Percentiles rank a stretch among this genome's conserved stretches.
Conservation (phyloP, 1,284 basidiomycete species). For the Singerocomus inundabilis region DNA sequence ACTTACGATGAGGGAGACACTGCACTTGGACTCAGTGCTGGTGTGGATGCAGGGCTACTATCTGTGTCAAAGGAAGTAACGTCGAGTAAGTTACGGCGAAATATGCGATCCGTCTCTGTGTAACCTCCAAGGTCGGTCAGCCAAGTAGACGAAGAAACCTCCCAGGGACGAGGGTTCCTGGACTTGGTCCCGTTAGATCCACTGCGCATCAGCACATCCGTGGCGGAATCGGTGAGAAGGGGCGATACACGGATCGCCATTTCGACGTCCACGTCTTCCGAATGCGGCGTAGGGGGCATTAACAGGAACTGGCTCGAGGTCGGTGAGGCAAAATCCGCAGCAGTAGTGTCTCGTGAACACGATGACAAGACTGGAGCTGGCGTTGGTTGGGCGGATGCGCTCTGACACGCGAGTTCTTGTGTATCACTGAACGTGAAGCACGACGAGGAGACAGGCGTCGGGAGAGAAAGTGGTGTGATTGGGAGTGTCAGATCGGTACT, state of each 20-base stretch:
- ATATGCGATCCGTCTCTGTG: slow-evolving; percentile 34
- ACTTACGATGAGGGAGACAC: slow-evolving; percentile 21
- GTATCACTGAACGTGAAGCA: slow-evolving; percentile 27
- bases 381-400: slow-evolving; percentile 6
- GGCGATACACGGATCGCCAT: slow-evolving; percentile 14
- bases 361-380: slow-evolving; percentile 8
- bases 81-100: slow-evolving; percentile 25
- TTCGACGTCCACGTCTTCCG: slow-evolving; percentile 6
- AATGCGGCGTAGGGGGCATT: slow-evolving; percentile 27
- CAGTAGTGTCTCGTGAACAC: slow-evolving; percentile 5
- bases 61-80: slow-evolving; percentile 15
- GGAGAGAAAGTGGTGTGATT: slow-evolving; percentile 29
- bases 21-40: slow-evolving; percentile 26
- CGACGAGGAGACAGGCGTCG: slow-evolving; percentile 27
- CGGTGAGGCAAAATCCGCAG: slow-evolving; percentile 30
- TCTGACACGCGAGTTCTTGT: slow-evolving; percentile 13
- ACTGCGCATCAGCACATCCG: slow-evolving; percentile 3
- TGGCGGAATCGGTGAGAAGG: slow-evolving; percentile 6
- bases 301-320: slow-evolving; percentile 32
- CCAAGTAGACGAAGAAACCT: slow-evolving; percentile 28
- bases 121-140: slow-evolving; percentile 35
- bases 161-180: slow-evolving; percentile 22
- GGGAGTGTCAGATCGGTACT: slow-evolving; percentile 34
- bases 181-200: slow-evolving; percentile 12
- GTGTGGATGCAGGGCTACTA: slow-evolving; percentile 28